Base-by-base conservation (phyloP, 2,329 filamentous ascomycete genomes). In the Colletotrichum zoysiae region DNA sequence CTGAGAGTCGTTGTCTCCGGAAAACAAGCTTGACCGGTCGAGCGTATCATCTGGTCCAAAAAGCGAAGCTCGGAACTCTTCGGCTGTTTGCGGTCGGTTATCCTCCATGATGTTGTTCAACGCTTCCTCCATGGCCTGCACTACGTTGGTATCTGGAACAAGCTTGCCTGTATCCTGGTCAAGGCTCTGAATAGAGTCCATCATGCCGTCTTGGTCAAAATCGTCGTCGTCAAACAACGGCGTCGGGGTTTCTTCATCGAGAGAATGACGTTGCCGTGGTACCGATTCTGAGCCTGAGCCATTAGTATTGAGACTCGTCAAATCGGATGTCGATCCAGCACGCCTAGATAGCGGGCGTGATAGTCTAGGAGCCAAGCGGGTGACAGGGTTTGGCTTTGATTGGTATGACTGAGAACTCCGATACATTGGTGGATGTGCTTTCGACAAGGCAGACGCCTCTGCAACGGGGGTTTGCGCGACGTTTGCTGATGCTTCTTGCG, bases 41-140 rank as follows among this genome's bases (percentile, higher is more conserved):
- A 80, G 81, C 58, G 81, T 83, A 58, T 86, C 85, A 4, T 88
- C 86, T 16, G 86, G 82, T 3, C 86, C 87, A 79, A 95, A 94
- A 0, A 95, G 81, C 0, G 92, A 93, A 20, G 88, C 88, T 51
- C 90, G 85, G 20, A 92, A 80, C 74, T 91, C 90, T 75, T 91
- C 90, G 1, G 89, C 86, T 26, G 89, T 89, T 61, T 92, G 83
- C 18, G 87, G 87, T 44, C 86, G 90, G 14, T 73, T 67, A 75
- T 95, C 91, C 75, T 94, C 94, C 85, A 99, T 93, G 74, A 99
- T 99, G 74, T 95, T 93, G 75, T 93, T 97, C 60, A 99, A 86
- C 20, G 95, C 96, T 75, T 93, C 90, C 79, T 98, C 95, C 88
- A 99, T 95, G 4, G 94, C 95, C 81, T 97, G 90, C 7, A 99